Conservation (phyloP, 108 stramenopile species). For the Seminavis robusta region DNA sequence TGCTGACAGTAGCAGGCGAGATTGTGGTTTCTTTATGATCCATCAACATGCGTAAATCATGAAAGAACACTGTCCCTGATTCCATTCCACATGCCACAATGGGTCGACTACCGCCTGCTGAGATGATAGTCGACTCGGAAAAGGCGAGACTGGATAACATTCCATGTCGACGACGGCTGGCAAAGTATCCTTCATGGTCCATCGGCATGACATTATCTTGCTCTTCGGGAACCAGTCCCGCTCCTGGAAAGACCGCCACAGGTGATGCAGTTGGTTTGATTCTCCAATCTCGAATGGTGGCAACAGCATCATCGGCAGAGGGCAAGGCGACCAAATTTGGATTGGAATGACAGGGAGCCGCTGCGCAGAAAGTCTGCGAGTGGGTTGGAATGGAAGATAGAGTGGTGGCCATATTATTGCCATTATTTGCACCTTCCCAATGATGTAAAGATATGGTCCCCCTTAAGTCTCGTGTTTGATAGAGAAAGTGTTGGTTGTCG, state of each 20-base stretch:
- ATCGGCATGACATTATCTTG: background rate
- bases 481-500: slow-evolving; percentile 23
- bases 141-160: slow-evolving; percentile 78
- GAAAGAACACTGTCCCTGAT: slow-evolving; percentile 64
- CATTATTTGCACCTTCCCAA: slow-evolving; percentile 17
- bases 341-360: slow-evolving; percentile 47
- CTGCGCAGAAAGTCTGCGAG: slow-evolving; percentile 71
- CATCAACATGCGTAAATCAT: slow-evolving; percentile 44
- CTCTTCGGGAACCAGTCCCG: background rate
- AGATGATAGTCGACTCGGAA: slow-evolving; percentile 10
- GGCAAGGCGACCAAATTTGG: slow-evolving; percentile 60
- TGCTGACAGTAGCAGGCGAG: background rate
- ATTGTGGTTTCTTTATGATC: background rate
- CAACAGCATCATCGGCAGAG: slow-evolving; percentile 38
- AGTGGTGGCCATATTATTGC: slow-evolving; percentile 15
- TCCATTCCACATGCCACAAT: slow-evolving; percentile 84
- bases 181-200: slow-evolving; percentile 18
- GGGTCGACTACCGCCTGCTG: slow-evolving; percentile 6
- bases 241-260: background rate
- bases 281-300: slow-evolving; percentile 47
- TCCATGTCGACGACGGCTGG: slow-evolving; percentile 44
- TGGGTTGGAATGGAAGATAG: slow-evolving; percentile 28
- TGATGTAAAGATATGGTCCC: slow-evolving; percentile 79
- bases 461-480: slow-evolving; percentile 66
- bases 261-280: background rate